These are phyloP conservation scores for Lactifluus piperatus DNA, from an alignment of 768 basidiomycete species.

Conservation along the genomic window DNA sequence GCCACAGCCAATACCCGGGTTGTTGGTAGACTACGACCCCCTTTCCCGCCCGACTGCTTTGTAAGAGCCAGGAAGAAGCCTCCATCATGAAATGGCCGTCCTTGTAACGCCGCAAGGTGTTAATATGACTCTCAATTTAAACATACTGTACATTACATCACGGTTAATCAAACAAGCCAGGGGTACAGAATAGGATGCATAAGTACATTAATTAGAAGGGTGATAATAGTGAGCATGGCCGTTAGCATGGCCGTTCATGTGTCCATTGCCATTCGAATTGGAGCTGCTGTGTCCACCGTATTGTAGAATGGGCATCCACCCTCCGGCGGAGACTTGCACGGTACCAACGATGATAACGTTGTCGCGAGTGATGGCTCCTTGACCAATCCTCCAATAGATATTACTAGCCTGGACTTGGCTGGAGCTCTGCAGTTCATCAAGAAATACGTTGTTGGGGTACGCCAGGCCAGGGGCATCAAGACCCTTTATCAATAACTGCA, in stretches of 20 bases:
- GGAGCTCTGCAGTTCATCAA: no score
- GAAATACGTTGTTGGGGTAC: background rate
- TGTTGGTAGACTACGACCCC: background rate
- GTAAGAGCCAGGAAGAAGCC: background rate
- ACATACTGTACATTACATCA: background rate
- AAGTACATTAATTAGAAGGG: background rate
- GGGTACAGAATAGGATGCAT: background rate
- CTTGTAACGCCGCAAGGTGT: background rate
- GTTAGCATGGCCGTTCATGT: background rate
- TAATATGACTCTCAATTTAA: background rate
- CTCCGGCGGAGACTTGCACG: constrained; percentile 16
- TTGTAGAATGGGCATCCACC: constrained; percentile 19
- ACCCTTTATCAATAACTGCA: background rate
- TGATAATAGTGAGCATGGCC: background rate
- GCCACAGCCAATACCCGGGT: background rate
- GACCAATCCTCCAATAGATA: constrained; percentile 4
- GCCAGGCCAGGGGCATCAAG: background rate
- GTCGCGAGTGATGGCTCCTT: background rate
- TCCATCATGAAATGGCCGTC: background rate
- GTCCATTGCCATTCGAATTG: background rate
- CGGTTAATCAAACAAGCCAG: background rate
- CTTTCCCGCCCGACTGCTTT: background rate
- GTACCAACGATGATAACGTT: constrained; percentile 7
- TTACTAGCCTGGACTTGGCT: no score
- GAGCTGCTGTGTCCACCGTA: background rate